These are phyloP conservation scores for Nicotiana obtusifolia DNA, from an alignment of 257 asterid genomes.

Conservation along the genomic window DNA sequence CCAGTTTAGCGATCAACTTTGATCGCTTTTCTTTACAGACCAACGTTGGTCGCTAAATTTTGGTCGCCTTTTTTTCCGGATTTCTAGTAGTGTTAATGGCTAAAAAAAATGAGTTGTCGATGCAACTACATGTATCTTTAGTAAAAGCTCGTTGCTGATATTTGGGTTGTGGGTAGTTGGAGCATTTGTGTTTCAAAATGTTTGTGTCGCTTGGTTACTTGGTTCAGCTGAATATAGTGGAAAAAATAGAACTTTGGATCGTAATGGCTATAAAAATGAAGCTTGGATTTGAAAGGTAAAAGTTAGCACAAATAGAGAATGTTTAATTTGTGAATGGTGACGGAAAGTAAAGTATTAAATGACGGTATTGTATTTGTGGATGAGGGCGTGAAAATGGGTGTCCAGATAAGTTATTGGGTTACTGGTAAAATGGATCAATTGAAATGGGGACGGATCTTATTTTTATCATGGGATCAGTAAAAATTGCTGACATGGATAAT, in stretches of 20 bases:
- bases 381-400: too few relatives aligned
- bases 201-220: slow-evolving; percentile 56
- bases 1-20: too few relatives aligned
- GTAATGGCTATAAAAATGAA: slow-evolving; percentile 15
- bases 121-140: slow-evolving; percentile 20
- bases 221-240: slow-evolving; percentile 31
- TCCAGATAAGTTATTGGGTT: too few relatives aligned
- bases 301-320: slow-evolving; percentile 16
- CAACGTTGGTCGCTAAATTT: too few relatives aligned
- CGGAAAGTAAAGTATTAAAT: slow-evolving; percentile 19
- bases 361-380: slow-evolving; percentile 26
- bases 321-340: slow-evolving; percentile 20
- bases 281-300: slow-evolving; percentile 17
- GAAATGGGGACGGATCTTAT: too few relatives aligned
- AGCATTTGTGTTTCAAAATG: slow-evolving; percentile 56
- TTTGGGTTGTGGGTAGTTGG: slow-evolving; percentile 59
- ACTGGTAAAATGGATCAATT: too few relatives aligned
- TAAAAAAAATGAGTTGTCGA: slow-evolving; percentile 12
- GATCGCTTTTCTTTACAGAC: too few relatives aligned
- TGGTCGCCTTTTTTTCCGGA: too few relatives aligned
- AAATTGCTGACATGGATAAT: too few relatives aligned
- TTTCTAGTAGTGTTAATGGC: too few relatives aligned
- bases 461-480: too few relatives aligned
- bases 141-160: slow-evolving; percentile 32
- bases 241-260: slow-evolving; percentile 9